Conservation (phyloP, 768 basidiomycete genomes). For the Lactifluus hygrophoroides region DNA sequence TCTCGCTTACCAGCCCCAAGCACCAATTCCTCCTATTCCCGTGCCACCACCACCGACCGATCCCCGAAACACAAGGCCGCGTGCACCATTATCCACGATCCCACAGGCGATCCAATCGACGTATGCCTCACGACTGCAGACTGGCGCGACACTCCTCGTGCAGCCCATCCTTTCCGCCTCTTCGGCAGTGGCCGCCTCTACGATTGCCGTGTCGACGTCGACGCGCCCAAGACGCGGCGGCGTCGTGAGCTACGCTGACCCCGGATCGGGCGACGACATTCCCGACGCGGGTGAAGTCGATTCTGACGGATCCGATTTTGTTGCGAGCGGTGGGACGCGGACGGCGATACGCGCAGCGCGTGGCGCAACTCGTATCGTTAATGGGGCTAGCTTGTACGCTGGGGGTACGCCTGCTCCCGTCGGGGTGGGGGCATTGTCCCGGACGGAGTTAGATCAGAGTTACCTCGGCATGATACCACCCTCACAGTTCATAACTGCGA, state of each 20-base stretch:
- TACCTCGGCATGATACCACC: slow-evolving; percentile 87
- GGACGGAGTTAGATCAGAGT: slow-evolving; percentile 71
- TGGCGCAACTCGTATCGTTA: not conserved
- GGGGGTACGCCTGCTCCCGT: slow-evolving; percentile 28
- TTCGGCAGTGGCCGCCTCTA: slow-evolving; percentile 27
- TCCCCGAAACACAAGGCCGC: slow-evolving; percentile 1
- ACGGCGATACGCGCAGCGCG: slow-evolving; percentile 38
- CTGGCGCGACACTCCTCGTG: slow-evolving; percentile 82
- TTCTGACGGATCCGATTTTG: slow-evolving; percentile 77
- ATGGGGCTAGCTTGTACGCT: slow-evolving; percentile 47
- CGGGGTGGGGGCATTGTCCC: slow-evolving; percentile 1
- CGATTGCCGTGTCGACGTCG: slow-evolving; percentile 34
- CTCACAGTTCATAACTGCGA: slow-evolving; percentile 60
- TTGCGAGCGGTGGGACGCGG: slow-evolving; percentile 53
- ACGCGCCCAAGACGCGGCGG: slow-evolving; percentile 45
- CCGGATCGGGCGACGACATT: slow-evolving; percentile 73
- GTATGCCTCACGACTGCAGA: slow-evolving; percentile 84
- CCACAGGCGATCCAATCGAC: slow-evolving; percentile 72
- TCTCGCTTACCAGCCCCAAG: slow-evolving; percentile 21
- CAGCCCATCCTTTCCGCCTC: slow-evolving; percentile 62
- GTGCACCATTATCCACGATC: slow-evolving; percentile 39
- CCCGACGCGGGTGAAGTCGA: slow-evolving; percentile 77
- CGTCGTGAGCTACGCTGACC: slow-evolving; percentile 82
- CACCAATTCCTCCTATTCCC: slow-evolving; percentile 23
- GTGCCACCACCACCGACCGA: slow-evolving; percentile 41